Conservation (phyloP, 305 asterid species). For the Fraxinus paxiana region DNA sequence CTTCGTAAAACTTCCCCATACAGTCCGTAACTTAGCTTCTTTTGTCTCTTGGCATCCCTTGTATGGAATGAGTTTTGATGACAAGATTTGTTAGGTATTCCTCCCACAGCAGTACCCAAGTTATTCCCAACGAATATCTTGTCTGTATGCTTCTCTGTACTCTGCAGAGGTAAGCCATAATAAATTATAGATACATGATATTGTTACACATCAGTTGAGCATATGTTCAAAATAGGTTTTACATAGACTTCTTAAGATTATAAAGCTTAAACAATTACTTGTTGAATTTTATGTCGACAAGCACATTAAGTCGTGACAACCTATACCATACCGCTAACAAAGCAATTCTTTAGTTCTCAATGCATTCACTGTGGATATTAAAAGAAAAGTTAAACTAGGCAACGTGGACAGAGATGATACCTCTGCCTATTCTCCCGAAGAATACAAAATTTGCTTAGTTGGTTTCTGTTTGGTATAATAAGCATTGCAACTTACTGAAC, state of each 20-base stretch:
- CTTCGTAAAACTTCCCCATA: constrained; percentile 31
- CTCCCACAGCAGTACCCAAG: constrained; percentile 24
- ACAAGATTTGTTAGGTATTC: constrained; percentile 1
- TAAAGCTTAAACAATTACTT: neutral
- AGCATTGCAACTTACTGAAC: neutral
- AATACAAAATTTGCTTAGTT: neutral
- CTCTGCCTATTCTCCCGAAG: neutral
- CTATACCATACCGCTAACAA: neutral
- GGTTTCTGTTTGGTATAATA: neutral
- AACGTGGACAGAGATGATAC: neutral
- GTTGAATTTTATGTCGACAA: neutral
- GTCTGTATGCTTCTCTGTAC: constrained; percentile 19
- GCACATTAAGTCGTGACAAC: neutral
- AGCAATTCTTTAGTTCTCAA: neutral
- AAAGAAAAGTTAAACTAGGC: neutral
- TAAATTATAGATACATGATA: constrained; percentile 6
- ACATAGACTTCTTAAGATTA: neutral
- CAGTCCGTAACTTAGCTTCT: constrained; percentile 30
- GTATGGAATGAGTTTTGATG: constrained; percentile 18
- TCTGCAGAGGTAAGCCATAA: constrained; percentile 31
- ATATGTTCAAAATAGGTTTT: neutral
- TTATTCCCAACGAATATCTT: constrained; percentile 29
- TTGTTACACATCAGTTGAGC: neutral
- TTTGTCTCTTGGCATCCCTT: constrained; percentile 65
- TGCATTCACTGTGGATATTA: neutral